Conservation (phyloP, 192 early-diverging fungal genomes). For the Piromyces sp. region DNA sequence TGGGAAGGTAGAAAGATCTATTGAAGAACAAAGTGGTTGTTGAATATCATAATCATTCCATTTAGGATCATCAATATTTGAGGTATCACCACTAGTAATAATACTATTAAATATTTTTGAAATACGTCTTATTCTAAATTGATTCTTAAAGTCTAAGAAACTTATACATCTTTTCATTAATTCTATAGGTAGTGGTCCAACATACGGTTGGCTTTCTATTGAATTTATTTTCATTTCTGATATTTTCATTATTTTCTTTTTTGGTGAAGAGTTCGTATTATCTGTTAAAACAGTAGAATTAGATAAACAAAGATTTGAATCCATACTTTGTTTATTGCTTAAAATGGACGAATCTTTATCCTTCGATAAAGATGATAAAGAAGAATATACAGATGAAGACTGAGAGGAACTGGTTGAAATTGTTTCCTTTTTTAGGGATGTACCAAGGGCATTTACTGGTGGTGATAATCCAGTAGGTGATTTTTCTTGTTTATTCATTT, state of each 20-base stretch:
- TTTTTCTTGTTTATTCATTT: conserved; percentile 1
- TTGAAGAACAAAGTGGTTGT: not conserved
- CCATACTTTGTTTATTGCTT: not conserved
- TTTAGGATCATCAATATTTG: not conserved
- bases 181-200: not conserved
- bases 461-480: not conserved
- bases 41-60: not conserved
- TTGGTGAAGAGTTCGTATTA: not conserved
- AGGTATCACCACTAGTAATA: not conserved
- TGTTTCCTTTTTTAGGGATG: not conserved
- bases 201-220: not conserved
- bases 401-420: not conserved
- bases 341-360: not conserved
- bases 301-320: not conserved
- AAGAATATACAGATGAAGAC: not conserved
- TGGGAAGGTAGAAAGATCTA: not conserved
- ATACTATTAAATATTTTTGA: not conserved
- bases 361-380: not conserved
- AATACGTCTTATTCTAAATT: not conserved
- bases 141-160: not conserved
- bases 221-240: not conserved
- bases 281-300: too few species aligned
- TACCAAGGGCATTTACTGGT: not conserved
- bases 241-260: not conserved
- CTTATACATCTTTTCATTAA: not conserved